Conservation (phyloP, 2,329 filamentous ascomycete species). For the Xylaria sp. region DNA sequence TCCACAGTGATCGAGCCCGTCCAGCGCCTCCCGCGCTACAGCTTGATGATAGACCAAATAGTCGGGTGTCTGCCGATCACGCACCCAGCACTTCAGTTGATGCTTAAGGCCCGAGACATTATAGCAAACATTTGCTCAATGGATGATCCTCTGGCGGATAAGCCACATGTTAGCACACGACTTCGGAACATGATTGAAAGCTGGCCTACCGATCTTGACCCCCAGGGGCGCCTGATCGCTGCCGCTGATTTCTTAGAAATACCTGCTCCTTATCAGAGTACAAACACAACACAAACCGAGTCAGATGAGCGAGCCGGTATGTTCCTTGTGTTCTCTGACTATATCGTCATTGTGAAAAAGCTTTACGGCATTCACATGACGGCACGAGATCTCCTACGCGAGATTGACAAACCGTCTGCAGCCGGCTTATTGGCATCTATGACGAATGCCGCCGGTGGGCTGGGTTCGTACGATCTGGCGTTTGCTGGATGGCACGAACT, state of each 20-base stretch:
- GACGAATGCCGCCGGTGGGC: conserved; percentile 71
- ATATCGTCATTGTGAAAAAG: conserved; percentile 80
- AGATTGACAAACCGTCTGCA: conserved; percentile 83
- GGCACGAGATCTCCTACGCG: conserved; percentile 81
- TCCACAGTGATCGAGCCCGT: conserved; percentile 97
- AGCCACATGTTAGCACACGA: conserved; percentile 77
- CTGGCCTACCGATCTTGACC: conserved; percentile 79
- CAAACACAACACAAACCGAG: conserved; percentile 55
- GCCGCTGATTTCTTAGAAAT: conserved; percentile 85
- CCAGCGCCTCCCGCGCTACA: conserved; percentile 92
- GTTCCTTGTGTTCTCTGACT: conserved; percentile 86
- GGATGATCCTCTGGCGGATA: conserved; percentile 76
- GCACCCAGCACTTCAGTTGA: conserved; percentile 83
- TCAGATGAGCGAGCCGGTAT: conserved; percentile 70
- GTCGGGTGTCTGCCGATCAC: conserved; percentile 84
- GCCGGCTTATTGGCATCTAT: conserved; percentile 71
- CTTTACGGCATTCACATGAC: conserved; percentile 69
- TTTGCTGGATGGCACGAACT: conserved; percentile 80
- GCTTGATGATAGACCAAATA: conserved; percentile 95
- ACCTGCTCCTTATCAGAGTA: conserved; percentile 72
- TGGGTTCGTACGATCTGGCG: conserved; percentile 74
- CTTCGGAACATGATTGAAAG: conserved; percentile 80
- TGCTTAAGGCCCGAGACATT: conserved; percentile 91
- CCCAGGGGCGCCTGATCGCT: conserved; percentile 81
- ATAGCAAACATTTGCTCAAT: conserved; percentile 97